phyloP scores from a whole-genome alignment of 2,329 filamentous ascomycete species.

The Clonostachys rhizophaga region DNA sequence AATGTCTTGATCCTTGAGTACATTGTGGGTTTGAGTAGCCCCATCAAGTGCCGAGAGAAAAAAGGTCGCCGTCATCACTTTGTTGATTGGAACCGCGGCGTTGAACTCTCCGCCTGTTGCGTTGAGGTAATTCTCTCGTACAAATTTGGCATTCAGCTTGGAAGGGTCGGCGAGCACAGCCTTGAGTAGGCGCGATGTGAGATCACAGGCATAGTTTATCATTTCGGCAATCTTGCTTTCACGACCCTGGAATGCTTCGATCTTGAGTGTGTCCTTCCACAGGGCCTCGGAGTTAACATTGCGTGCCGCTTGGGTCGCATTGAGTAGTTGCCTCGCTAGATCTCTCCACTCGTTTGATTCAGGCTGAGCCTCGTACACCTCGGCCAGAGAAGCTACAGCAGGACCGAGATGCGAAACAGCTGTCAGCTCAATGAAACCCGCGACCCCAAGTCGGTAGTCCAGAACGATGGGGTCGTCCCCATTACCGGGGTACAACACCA shows the following conservation, averaged over 20 bases:
- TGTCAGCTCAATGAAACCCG: not conserved
- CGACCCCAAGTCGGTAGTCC: not conserved
- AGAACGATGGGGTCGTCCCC: not conserved
- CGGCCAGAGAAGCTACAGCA: not conserved
- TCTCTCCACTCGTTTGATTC: not conserved
- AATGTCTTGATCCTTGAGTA: not conserved
- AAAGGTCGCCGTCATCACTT: conserved; percentile 4
- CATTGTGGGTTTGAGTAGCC: not conserved
- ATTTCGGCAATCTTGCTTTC: conserved; percentile 1
- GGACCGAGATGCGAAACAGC: not conserved
- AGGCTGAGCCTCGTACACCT: not conserved
- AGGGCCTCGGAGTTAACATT: too few relatives aligned
- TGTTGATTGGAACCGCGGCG: conserved; percentile 1
- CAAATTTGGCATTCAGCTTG: conserved; percentile 1
- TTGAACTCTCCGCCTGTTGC: not conserved
- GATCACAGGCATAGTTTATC: not conserved
- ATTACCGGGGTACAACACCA: not conserved
- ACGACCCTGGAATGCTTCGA: not conserved
- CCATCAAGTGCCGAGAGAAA: conserved; percentile 1
- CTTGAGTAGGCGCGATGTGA: not conserved
- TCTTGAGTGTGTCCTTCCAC: too few relatives aligned
- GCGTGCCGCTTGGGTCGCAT: too few relatives aligned
- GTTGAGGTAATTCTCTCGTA: conserved; percentile 2
- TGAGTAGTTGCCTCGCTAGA: not conserved
- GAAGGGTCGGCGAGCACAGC: not conserved